Conservation (phyloP, 805 yeast genomes). For the Blastobotrys mokoenaii region DNA sequence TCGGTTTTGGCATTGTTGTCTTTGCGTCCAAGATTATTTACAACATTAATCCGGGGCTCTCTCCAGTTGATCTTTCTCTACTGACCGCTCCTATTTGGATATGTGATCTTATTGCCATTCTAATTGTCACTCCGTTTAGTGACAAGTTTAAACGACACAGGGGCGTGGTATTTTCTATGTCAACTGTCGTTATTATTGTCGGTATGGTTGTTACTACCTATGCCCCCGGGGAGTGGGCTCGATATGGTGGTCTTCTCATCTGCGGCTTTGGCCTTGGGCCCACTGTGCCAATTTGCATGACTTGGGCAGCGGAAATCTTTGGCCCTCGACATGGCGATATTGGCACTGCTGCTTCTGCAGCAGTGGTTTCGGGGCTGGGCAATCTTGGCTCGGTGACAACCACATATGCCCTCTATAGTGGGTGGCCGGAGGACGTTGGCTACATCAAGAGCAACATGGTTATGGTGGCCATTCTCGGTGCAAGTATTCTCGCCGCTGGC, state of each 20-base stretch:
- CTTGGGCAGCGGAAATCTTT: conserved; percentile 73
- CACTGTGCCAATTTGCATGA: conserved; percentile 82
- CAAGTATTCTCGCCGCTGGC: conserved; percentile 50
- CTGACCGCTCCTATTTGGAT: conserved; percentile 88
- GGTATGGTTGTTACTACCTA: conserved; percentile 73
- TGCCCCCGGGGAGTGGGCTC: conserved; percentile 65
- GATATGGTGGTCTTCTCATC: conserved; percentile 71
- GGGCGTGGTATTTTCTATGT: conserved; percentile 51
- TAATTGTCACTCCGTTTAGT: conserved; percentile 70
- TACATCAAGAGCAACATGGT: conserved; percentile 75
- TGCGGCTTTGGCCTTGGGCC: conserved; percentile 88
- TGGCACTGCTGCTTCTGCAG: conserved; percentile 77
- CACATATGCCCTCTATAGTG: conserved; percentile 76
- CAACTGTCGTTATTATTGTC: conserved; percentile 58
- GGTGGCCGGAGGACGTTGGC: conserved; percentile 75
- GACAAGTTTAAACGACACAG: conserved; percentile 56
- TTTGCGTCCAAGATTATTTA: conserved; percentile 73
- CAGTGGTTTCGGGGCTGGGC: conserved; percentile 79
- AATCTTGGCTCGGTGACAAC: conserved; percentile 80
- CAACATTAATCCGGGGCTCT: conserved; percentile 51
- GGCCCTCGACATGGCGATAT: conserved; percentile 67
- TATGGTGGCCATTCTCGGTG: conserved; percentile 67
- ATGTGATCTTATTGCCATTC: conserved; percentile 69
- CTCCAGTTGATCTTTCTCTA: conserved; percentile 62
- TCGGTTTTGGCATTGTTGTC: conserved; percentile 81